phyloP scores from a whole-genome alignment of 192 early-diverging fungal species.

The Umbelopsis ramanniana region DNA sequence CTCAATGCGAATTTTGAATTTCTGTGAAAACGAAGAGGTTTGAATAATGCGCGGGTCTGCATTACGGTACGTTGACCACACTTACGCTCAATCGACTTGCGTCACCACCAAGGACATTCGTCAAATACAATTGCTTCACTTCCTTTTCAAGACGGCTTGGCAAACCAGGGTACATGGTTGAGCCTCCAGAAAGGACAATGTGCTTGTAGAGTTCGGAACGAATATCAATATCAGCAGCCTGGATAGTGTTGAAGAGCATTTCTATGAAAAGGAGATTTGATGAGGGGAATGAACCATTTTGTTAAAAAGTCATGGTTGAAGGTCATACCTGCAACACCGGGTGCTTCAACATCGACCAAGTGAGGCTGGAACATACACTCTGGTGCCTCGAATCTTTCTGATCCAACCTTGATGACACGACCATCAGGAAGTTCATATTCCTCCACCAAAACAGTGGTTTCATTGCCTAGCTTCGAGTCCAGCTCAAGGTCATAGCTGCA shows the following conservation, averaged over 20 bases:
- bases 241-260: slow-evolving; percentile 90
- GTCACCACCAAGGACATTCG: slow-evolving; percentile 88
- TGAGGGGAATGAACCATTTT: neutral
- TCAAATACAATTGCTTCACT: slow-evolving; percentile 94
- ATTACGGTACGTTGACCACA: slow-evolving; percentile 3
- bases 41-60: neutral
- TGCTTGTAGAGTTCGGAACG: slow-evolving; percentile 96
- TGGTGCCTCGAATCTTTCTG: slow-evolving; percentile 97
- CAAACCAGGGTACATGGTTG: slow-evolving; percentile 98
- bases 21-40: slow-evolving; percentile 51
- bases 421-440: slow-evolving; percentile 98
- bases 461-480: slow-evolving; percentile 92
- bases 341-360: slow-evolving; percentile 92
- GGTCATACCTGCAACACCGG: slow-evolving; percentile 84
- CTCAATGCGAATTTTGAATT: slow-evolving; percentile 97
- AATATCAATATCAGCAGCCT: slow-evolving; percentile 89
- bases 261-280: slow-evolving; percentile 54
- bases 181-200: slow-evolving; percentile 97
- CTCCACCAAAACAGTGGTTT: slow-evolving; percentile 97
- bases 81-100: slow-evolving; percentile 75
- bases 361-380: slow-evolving; percentile 99
- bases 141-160: slow-evolving; percentile 98
- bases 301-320: neutral
- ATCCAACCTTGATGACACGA: slow-evolving; percentile 97
- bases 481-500: slow-evolving; percentile 91